Conservation (phyloP, 352 stramenopile genomes). For the Globisporangium okanoganense region DNA sequence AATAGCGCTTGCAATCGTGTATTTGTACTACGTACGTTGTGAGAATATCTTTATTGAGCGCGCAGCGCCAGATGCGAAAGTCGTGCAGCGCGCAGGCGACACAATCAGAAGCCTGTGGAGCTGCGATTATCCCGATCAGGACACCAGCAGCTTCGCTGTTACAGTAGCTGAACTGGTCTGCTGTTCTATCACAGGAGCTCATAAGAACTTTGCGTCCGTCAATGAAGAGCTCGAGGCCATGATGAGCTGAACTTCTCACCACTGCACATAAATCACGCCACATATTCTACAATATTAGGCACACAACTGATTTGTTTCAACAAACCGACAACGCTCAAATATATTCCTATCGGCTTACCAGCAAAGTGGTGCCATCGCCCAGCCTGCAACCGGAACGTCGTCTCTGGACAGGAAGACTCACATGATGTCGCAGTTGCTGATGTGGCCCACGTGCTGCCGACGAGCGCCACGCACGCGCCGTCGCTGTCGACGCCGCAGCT, state of each 20-base stretch:
- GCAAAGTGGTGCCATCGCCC: conserved; percentile 19
- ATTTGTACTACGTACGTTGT: conserved; percentile 2
- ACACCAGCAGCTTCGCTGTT: neutral
- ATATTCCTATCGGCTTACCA: neutral
- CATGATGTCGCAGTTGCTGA: neutral
- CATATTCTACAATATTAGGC: too few relatives aligned
- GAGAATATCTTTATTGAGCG: neutral
- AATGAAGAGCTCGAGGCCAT: conserved; percentile 8
- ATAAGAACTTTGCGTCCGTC: neutral
- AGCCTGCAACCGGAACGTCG: neutral
- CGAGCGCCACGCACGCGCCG: conserved; percentile 7
- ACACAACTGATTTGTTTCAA: too few relatives aligned
- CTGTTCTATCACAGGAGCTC: neutral
- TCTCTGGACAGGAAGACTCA: neutral
- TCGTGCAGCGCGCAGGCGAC: conserved; percentile 13
- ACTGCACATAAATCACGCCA: neutral
- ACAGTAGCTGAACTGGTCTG: neutral
- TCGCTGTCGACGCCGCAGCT: conserved; percentile 19
- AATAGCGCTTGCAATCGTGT: neutral
- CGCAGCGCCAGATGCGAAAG: conserved; percentile 15
- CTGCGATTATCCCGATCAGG: neutral
- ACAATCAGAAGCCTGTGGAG: neutral
- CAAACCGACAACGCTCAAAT: too few relatives aligned
- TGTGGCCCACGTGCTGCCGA: neutral
- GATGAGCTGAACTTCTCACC: neutral